These are phyloP conservation scores for Pseudodiploospora longispora DNA, from an alignment of 2,329 filamentous ascomycete species.

Conservation along the genomic window DNA sequence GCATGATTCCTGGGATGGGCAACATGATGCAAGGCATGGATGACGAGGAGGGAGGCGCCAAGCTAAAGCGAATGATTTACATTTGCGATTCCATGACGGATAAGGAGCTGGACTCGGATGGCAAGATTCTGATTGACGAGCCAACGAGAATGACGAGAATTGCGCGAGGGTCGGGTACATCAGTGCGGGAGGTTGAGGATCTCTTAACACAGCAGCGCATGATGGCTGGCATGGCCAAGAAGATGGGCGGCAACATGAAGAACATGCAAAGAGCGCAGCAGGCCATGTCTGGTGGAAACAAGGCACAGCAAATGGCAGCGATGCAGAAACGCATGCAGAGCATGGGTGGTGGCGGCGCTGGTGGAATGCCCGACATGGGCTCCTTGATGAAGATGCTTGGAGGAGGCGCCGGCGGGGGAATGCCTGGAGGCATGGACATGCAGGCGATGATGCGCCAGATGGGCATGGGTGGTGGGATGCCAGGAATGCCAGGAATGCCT, in stretches of 20 bases:
- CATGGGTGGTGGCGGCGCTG: constrained; percentile 67
- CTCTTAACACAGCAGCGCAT: constrained; percentile 95
- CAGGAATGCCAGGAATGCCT: constrained; percentile 19
- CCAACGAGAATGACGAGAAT: constrained; percentile 89
- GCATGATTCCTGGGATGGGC: constrained; percentile 94
- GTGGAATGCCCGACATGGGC: constrained; percentile 72
- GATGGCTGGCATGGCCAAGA: constrained; percentile 99
- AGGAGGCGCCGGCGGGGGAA: constrained; percentile 43
- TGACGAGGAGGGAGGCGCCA: constrained; percentile 88
- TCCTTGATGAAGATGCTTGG: constrained; percentile 89
- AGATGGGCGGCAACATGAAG: constrained; percentile 96
- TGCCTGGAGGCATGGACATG: constrained; percentile 69
- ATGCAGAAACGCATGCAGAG: constrained; percentile 94
- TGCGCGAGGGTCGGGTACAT: constrained; percentile 82
- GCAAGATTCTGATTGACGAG: constrained; percentile 88
- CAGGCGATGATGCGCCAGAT: constrained; percentile 71
- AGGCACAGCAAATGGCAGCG: constrained; percentile 85
- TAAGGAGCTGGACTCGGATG: constrained; percentile 90
- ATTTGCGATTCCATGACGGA: constrained; percentile 98
- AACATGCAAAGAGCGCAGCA: constrained; percentile 93
- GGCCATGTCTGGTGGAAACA: constrained; percentile 84
- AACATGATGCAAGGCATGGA: constrained; percentile 94
- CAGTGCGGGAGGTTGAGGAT: constrained; percentile 88
- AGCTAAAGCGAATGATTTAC: constrained; percentile 97
- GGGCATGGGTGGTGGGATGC: constrained; percentile 47